Base-by-base conservation (phyloP, 768 basidiomycete species). In the Dioszegia crocea region DNA sequence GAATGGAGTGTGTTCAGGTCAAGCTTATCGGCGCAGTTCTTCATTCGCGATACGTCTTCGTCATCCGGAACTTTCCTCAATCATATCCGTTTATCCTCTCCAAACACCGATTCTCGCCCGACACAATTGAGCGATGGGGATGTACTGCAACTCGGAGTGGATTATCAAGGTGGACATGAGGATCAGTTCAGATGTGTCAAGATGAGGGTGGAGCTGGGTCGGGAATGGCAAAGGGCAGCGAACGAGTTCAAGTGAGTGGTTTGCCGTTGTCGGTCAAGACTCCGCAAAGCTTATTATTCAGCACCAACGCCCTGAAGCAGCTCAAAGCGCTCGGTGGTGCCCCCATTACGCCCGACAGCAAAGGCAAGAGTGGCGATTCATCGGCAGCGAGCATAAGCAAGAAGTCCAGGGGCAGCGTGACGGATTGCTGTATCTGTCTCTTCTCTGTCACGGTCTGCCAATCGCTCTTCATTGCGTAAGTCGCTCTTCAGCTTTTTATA, bases 161-260 rank as follows among this genome's bases (percentile, higher is more conserved):
- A 98, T 75, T 99, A 96, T 78, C 93, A 97, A 76, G 94, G 94
- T 5, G 94, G 94, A 0, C 85, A 89, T 6, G 92, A 97, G 80
- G 93, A 97, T 77, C 91, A 94, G 52, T 97, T 94, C 78, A 88
- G 96, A 79, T 90, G 88, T 59, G 90, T 98, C 59, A 97, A 94
- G 83, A 96, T 99, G 74, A 83, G 89, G 64, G 81, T 97, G 50
- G 94, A 99, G 78, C 77, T 97, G 17, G 85, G 85, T 9, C 79
- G 93, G 60, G 92, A 92, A 76, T 97, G 92, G 94, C 91, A 96
- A 76, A 80, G 85, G 1, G 83, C 80, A 0, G 84, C 86, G 0
- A 97, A 97, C 79, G 88, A 86, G 40, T 99, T 96, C 89, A 99
- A 98, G 84, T 84, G 68, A 65, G 82, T 79, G 5, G 33, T 30